Percentiles rank a stretch among this genome's conserved stretches.
Evolutionary conservation across 140 eudicot genomes (phyloP).

Genomic region (Oenanthe javanica): DNA sequence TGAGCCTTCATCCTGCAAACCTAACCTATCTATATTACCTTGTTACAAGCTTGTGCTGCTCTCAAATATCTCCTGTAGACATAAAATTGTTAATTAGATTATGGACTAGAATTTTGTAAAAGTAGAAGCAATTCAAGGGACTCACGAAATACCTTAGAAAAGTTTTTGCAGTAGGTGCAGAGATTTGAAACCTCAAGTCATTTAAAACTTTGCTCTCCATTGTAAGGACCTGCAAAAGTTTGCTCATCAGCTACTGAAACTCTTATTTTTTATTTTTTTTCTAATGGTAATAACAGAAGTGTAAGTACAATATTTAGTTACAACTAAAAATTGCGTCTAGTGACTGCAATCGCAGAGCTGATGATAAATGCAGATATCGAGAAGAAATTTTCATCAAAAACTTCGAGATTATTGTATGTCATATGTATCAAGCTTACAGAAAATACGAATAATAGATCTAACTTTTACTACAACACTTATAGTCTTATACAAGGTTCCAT

Average conservation of each 20-base stretch:
- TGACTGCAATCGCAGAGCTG: not conserved
- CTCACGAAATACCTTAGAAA: constrained; percentile 42
- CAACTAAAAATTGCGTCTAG: not conserved
- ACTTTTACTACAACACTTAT: not conserved
- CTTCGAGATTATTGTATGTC: not conserved
- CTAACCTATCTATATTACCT: constrained; percentile 23
- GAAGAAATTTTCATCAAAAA: not conserved
- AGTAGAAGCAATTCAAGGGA: not conserved
- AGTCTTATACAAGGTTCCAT: not conserved
- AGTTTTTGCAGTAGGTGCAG: constrained; percentile 53
- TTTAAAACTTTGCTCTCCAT: constrained; percentile 68
- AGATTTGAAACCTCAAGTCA: constrained; percentile 40
- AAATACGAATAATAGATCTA: not conserved
- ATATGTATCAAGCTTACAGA: not conserved
- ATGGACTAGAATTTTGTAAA: not conserved
- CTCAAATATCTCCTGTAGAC: constrained; percentile 47
- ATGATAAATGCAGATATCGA: not conserved
- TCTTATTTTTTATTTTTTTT: not conserved
- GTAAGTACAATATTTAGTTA: not conserved
- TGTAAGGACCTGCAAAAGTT: constrained; percentile 38
- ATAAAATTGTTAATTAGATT: not conserved
- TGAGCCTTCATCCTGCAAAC: not conserved
- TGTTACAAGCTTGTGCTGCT: constrained; percentile 61
- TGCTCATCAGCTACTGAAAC: not conserved
- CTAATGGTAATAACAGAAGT: not conserved